Base-by-base conservation (phyloP, 805 yeast genomes). In the Cyberlindnera petersonii region DNA sequence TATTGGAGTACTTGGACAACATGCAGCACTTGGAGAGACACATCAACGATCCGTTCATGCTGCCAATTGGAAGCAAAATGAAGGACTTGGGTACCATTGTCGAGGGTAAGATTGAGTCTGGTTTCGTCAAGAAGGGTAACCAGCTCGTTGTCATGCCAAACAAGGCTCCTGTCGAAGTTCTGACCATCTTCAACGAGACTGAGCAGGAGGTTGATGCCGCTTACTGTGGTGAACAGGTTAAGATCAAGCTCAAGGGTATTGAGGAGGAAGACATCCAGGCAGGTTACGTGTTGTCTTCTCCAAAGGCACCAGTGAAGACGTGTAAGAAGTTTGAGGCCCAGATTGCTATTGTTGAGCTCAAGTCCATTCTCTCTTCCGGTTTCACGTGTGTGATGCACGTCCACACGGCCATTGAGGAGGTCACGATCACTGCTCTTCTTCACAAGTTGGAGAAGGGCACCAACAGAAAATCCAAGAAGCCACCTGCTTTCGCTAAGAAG, bases 381-480 rank as follows among this genome's bases (percentile, higher is more conserved):
- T 93, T 80, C 72, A 80, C 96, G 11, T 93, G 98, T 75, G 97
- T 93, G 40, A 91, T 93, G 96, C 98, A 93, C 60, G 83, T 93
- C 54, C 98, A 93, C 71, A 87, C 98, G 35, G 98, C 98, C 40
- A 88, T 91, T 53, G 98, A 93, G 68, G 99, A 93, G 66, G 96
- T 93, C 37, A 74, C 74, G 19, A 77, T 93, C 60, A 72, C 81
- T 37, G 79, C 80, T 56, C 74, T 93, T 63, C 72, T 88, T 60
- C 98, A 93, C 70, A 88, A 91, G 68, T 72, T 93, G 56, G 95
- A 93, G 65, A 91, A 86, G 72, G 97, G 96, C 48, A 88, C 98
- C 42, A 91, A 91, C 76, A 83, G 96, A 71, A 85, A 80, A 66
- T 86, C 96, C 45, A 93, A 88, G 76, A 88, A 86, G 64, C 86